Conservation (phyloP, 2,329 filamentous ascomycete species). For the Pezicula carpinea region DNA sequence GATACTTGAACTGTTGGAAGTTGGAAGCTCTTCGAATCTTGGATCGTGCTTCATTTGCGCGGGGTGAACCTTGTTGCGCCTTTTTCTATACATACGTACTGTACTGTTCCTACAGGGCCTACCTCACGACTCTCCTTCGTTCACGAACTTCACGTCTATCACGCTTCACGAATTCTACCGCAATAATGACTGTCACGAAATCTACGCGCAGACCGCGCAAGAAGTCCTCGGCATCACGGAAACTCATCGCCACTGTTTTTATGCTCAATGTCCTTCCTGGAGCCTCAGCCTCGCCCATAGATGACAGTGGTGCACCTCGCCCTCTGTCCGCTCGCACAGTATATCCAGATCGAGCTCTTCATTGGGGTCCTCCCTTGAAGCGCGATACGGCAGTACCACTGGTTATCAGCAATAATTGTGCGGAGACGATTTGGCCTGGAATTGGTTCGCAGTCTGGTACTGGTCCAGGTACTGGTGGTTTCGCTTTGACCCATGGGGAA, state of each 20-base stretch:
- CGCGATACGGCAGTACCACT: slow-evolving; percentile 48
- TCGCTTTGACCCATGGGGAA: slow-evolving; percentile 56
- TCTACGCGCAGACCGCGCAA: slow-evolving; percentile 8
- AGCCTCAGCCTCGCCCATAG: not conserved
- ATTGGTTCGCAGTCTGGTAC: slow-evolving; percentile 69
- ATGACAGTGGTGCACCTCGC: not conserved
- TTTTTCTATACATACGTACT: not conserved
- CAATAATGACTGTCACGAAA: slow-evolving; percentile 11
- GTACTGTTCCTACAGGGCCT: no score
- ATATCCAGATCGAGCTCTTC: not conserved
- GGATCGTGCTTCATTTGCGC: not conserved
- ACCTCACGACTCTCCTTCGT: not conserved
- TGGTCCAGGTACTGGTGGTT: slow-evolving; percentile 63
- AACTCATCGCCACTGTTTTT: slow-evolving; percentile 10
- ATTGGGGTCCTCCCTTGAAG: slow-evolving; percentile 24
- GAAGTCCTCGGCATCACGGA: slow-evolving; percentile 2
- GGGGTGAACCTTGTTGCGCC: no score
- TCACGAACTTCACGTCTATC: not conserved
- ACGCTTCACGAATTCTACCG: not conserved
- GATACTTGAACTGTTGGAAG: not conserved
- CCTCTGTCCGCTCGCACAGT: not conserved
- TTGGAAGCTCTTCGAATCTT: no score
- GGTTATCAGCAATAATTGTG: slow-evolving; percentile 67
- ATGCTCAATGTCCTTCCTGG: slow-evolving; percentile 13
- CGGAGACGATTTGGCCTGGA: slow-evolving; percentile 69